Evolutionary conservation across 805 yeast genomes (phyloP).

Genomic region (Ogataea haglerorum): DNA sequence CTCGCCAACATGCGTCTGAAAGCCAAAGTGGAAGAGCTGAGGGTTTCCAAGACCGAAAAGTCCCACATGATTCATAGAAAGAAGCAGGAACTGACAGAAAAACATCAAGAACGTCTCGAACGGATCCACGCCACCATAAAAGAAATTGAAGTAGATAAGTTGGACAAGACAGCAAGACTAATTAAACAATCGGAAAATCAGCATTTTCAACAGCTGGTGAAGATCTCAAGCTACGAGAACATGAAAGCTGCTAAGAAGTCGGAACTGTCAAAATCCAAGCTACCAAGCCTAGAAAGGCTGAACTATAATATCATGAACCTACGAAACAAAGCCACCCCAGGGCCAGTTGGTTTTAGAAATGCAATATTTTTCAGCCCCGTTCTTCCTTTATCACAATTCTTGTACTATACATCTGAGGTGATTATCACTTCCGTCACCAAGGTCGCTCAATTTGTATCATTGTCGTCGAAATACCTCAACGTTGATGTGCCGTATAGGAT

Average conservation of each 20-base stretch:
- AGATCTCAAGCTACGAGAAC: conserved; percentile 11
- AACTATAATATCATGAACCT: conserved; percentile 14
- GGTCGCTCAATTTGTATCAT: conserved; percentile 16
- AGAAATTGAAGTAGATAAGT: conserved; percentile 14
- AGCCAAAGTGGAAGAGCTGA: conserved; percentile 4
- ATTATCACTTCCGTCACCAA: conserved; percentile 24
- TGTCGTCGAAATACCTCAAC: conserved; percentile 16
- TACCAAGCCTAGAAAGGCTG: conserved; percentile 10
- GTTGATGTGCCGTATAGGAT: conserved; percentile 25
- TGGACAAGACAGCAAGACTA: conserved; percentile 11
- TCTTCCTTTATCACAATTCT: conserved; percentile 19
- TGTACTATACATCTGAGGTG: conserved; percentile 19
- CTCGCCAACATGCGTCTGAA: conserved; percentile 9
- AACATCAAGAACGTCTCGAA: conserved; percentile 2
- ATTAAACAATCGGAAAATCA: conserved; percentile 11
- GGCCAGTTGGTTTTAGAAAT: conserved; percentile 8
- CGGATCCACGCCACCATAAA: conserved; percentile 1
- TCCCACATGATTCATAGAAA: conserved; percentile 2
- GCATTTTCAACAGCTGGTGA: conserved; percentile 19
- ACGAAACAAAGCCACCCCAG: conserved; percentile 2
- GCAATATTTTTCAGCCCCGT: conserved; percentile 28
- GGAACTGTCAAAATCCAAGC: not conserved
- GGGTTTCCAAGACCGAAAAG: not conserved
- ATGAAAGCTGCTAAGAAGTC: not conserved
- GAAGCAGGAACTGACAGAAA: conserved; percentile 1